A percentile compares a stretch with the other conserved stretches of the same genome.
Evolutionary conservation across 2,329 filamentous ascomycete genomes (phyloP).

Genomic region (Colletotrichum caudatum): DNA sequence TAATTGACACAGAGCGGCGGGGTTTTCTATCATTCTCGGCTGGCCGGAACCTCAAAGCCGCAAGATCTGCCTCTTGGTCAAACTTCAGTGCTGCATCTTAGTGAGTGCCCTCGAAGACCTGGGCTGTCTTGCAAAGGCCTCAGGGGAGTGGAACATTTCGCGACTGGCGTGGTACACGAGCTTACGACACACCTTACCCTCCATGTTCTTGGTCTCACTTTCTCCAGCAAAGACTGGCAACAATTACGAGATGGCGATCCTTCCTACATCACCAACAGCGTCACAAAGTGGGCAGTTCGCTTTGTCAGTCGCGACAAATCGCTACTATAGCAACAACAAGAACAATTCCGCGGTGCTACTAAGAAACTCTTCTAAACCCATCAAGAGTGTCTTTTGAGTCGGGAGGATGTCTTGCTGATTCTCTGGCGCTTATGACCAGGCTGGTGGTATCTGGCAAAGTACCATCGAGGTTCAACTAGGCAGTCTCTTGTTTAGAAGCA

Average conservation of each 20-base stretch:
- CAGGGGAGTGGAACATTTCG: slow-evolving; percentile 22
- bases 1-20: slow-evolving; percentile 18
- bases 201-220: slow-evolving; percentile 9
- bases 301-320: slow-evolving; percentile 4
- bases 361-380: neutral
- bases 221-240: slow-evolving; percentile 20
- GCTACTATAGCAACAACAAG: slow-evolving; percentile 3
- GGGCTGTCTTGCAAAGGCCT: slow-evolving; percentile 12
- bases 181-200: slow-evolving; percentile 32
- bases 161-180: slow-evolving; percentile 20
- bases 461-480: neutral
- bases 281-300: slow-evolving; percentile 8
- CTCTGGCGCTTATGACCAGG: neutral
- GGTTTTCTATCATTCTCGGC: slow-evolving; percentile 8
- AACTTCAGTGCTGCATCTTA: slow-evolving; percentile 18
- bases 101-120: slow-evolving; percentile 1
- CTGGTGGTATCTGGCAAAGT: neutral
- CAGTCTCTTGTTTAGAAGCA: neutral
- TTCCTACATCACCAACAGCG: slow-evolving; percentile 4
- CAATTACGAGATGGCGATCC: slow-evolving; percentile 16
- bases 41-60: slow-evolving; percentile 13
- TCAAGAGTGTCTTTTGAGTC: neutral
- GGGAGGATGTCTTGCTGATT: neutral
- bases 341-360: neutral
- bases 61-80: slow-evolving; percentile 19